Evolutionary conservation across 1,284 basidiomycete genomes (phyloP), one percentile per base, ranked within the genome.

Genomic region (Agaricales sp.): DNA sequence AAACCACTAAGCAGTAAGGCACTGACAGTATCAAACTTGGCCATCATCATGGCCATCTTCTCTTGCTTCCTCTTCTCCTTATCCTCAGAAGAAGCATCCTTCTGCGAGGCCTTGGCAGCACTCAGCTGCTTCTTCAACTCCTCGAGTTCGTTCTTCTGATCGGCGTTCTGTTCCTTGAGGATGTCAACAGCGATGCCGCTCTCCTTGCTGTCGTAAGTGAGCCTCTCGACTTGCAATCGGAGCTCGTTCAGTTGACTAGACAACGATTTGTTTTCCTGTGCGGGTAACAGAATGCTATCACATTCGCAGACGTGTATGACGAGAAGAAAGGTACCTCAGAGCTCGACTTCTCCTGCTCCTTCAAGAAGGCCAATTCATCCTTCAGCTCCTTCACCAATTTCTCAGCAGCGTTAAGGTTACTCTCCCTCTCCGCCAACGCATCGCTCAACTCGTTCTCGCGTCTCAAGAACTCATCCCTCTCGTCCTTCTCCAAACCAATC

Each of bases 41-140:
- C 92, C 94, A 99, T 97, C 92, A 99, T 96, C 57, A 95, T 75
- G n/a, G 91, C 93, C 87, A 99, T 92, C 77, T 96, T 96, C 71
- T 98, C 95, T 60, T 96, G 93, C 69, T 98, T 99, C 66, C 92
- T 84, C 74, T 92, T 95, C 74, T 99, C 95, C 71, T 96, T 98
- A 63, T 95, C 95, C 65, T 97, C 95, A 20, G 82, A 79, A 24
- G 82, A 83, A 12, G 83, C 75, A 58, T 94, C 91, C 71, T 90
- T 92, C 66, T 93, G 88, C 23, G 80, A 77, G 21, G 73, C 71
- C 68, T 87, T 91, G 58, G 93, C 69, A 48, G 92, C 89, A 22
- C 79, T 71, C 52, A 94, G 81, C 58, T 82, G 79, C 63, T 82
- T 84, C 69, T 79, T 87, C 44, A 97, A 74, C 61, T 97, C 94